Evolutionary conservation across 1,139 yeast genomes (phyloP).

Genomic region (Petasospora fabianii): DNA sequence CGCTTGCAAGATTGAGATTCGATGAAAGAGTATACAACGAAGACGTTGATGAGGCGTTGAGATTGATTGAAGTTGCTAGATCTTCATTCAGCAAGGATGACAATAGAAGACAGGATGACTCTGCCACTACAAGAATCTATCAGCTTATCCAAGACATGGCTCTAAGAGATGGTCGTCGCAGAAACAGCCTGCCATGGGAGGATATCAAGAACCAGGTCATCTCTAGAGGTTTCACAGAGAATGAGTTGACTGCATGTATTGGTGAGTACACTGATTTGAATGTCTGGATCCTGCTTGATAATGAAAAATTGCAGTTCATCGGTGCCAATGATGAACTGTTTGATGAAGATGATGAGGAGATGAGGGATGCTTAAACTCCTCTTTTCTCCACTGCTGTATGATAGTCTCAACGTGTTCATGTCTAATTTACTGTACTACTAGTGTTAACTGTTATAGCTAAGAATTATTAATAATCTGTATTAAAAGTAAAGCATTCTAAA

Average conservation of each 20-base stretch:
- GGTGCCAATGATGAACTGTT: slow-evolving; percentile 31
- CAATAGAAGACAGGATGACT: slow-evolving; percentile 48
- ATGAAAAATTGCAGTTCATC: slow-evolving; percentile 39
- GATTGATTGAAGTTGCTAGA: slow-evolving; percentile 82
- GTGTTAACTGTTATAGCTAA: no score
- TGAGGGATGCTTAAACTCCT: slow-evolving; percentile 4
- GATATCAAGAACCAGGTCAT: slow-evolving; percentile 65
- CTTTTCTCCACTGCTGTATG: no score
- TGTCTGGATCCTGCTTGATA: slow-evolving; percentile 74
- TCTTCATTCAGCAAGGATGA: slow-evolving; percentile 65
- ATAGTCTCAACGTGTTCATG: no score
- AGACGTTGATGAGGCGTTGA: slow-evolving; percentile 94
- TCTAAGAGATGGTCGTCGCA: slow-evolving; percentile 39
- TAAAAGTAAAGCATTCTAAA: no score
- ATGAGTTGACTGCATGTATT: slow-evolving; percentile 73
- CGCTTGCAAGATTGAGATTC: slow-evolving; percentile 86
- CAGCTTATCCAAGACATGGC: slow-evolving; percentile 50
- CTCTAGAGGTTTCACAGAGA: slow-evolving; percentile 80
- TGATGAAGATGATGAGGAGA: slow-evolving; percentile 15
- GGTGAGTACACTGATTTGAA: slow-evolving; percentile 68
- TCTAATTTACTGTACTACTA: no score
- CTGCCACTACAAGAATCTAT: slow-evolving; percentile 47
- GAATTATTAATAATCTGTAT: no score
- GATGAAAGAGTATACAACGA: slow-evolving; percentile 63
- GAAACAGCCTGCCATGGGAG: slow-evolving; percentile 48